These are phyloP conservation scores for Xylariaceae sp. DNA, from an alignment of 2,329 filamentous ascomycete genomes.

Conservation along the genomic window DNA sequence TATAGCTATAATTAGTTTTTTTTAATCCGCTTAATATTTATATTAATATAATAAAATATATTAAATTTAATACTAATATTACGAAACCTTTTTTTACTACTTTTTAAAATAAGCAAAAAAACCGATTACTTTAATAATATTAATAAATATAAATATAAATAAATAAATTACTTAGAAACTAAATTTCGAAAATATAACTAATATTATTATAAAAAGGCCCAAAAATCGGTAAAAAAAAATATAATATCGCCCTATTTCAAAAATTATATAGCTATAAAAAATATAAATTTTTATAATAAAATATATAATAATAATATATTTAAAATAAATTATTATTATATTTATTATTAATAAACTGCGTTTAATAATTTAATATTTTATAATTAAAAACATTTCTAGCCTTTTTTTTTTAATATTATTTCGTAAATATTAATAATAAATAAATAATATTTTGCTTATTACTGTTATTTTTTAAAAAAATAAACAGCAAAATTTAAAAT, in stretches of 20 bases:
- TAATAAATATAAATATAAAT: too few relatives aligned
- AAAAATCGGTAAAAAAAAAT: not conserved
- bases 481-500: not conserved
- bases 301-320: not conserved
- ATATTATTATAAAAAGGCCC: too few relatives aligned
- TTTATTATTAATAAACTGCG: not conserved
- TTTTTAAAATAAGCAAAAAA: not conserved
- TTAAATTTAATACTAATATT: not conserved
- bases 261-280: not conserved
- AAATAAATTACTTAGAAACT: too few relatives aligned
- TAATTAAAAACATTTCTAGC: not conserved
- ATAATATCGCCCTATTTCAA: not conserved
- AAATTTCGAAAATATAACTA: too few relatives aligned
- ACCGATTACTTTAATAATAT: not conserved
- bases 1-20: too few relatives aligned
- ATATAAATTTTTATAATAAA: not conserved
- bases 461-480: not conserved
- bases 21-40: too few relatives aligned
- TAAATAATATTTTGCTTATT: not conserved
- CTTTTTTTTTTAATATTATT: too few relatives aligned
- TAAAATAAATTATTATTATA: not conserved
- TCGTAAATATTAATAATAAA: not conserved
- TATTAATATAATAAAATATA: too few relatives aligned
- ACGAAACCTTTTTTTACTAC: not conserved
- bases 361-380: not conserved